Evolutionary conservation across 352 stramenopile species (phyloP), one percentile per base, ranked within the genome.

Genomic region (Globisporangium yorkense): DNA sequence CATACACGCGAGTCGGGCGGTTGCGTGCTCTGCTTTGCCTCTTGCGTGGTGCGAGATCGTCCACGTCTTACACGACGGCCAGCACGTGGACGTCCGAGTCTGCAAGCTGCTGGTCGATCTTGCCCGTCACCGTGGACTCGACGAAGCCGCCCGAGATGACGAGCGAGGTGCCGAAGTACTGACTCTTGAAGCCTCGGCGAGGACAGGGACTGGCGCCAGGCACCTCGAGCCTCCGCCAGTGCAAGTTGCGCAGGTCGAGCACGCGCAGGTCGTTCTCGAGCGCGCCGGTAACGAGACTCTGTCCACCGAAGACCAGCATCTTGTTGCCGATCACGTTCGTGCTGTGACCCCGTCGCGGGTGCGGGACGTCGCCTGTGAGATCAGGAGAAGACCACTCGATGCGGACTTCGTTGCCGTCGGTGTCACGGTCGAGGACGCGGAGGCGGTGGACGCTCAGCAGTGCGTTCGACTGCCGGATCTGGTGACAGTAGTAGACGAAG

Each of bases 71-170:
- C n/a, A 13, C 48, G 27, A 66, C 62, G 13, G 62, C 62, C 29
- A 80, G 56, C 0, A 87, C 59, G 63, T 91, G 75, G 15, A 88
- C 70, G 41, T 90, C 80, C n/a, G 60, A 68, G 37, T 88, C 72
- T 21, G 77, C 58, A 9, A 91, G 75, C 57, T 88, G 76, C 44
- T 65, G 65, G 41, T 88, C 72, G 5, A 77, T 68, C 58, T 76
- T 77, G 27, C 66, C 63, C n/a, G 61, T 72, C 51, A 56, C 44
- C 0, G 45, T 50, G 20, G 73, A 72, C 20, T 62, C 68, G 16
- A 89, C 71, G 43, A 92, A 92, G 45, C 81, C 82, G 41, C 79
- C 88, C n/a, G 77, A 88, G 51, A 92, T 66, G 21, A 89, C 70
- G 40, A 89, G 60, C 15, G 79, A 82, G 5, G 77, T 89, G 67